Percentiles rank a stretch among this genome's conserved stretches.
Conservation (phyloP, 176 grass and related monocot genomes). For the Zoysia japonica region DNA sequence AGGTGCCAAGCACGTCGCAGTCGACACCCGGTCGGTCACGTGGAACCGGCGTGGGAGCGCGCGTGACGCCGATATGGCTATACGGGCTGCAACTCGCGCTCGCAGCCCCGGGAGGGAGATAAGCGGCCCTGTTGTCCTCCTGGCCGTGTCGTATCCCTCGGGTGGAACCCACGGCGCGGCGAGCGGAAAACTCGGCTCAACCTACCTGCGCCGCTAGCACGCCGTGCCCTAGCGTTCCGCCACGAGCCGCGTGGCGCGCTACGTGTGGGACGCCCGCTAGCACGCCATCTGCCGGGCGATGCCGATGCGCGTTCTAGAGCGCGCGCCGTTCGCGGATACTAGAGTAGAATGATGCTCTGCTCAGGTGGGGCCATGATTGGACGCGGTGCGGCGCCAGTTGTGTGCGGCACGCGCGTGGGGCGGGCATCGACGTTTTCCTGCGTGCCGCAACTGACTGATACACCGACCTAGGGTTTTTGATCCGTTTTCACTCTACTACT, state of each 20-base stretch:
- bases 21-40: conserved; percentile 10
- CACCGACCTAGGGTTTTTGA: no score
- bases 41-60: conserved; percentile 27
- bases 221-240: neutral
- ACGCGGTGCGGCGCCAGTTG: no score
- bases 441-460: no score
- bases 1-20: no score
- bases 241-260: conserved; percentile 17
- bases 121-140: neutral
- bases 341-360: neutral
- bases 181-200: neutral
- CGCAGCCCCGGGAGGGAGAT: no score
- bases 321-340: no score
- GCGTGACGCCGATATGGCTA: neutral
- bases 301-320: no score
- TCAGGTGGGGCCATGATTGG: neutral
- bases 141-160: neutral
- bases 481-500: no score
- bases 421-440: no score
- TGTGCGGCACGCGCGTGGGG: no score
- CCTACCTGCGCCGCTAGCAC: neutral
- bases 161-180: neutral
- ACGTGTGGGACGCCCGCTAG: neutral
- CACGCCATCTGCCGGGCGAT: no score
- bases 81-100: no score